A percentile compares a stretch with the other conserved stretches of the same genome.
Evolutionary conservation across 2,329 filamentous ascomycete species (phyloP).

Genomic region (Cladophialophora bantiana): DNA sequence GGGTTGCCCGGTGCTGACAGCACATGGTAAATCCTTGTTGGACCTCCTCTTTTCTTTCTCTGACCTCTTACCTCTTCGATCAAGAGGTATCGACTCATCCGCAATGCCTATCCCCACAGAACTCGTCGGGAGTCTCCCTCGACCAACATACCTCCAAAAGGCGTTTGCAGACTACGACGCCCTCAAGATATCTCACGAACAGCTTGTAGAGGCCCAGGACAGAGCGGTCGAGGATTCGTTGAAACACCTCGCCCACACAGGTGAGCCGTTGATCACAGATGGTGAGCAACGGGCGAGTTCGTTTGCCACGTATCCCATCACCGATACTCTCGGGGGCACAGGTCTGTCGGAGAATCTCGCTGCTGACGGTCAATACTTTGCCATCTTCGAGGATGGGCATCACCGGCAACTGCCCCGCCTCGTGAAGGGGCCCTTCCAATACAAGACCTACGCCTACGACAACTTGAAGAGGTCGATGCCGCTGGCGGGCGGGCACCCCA

Average conservation of each 20-base stretch:
- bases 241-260: conserved; percentile 41
- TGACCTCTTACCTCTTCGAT: neutral
- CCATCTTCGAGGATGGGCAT: conserved; percentile 20
- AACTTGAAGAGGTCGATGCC: conserved; percentile 42
- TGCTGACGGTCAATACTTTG: conserved; percentile 45
- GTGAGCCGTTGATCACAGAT: conserved; percentile 43
- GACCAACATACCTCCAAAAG: conserved; percentile 26
- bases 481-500: conserved; percentile 42
- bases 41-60: too few relatives aligned
- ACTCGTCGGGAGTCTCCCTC: conserved; percentile 36
- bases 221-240: conserved; percentile 45
- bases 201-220: conserved; percentile 43
- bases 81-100: neutral
- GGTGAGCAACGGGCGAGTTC: conserved; percentile 45
- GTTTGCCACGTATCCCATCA: conserved; percentile 46
- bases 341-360: conserved; percentile 43
- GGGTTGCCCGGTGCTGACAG: too few relatives aligned
- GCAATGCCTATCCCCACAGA: conserved; percentile 36
- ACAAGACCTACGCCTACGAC: conserved; percentile 46
- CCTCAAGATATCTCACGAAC: conserved; percentile 38
- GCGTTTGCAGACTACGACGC: conserved; percentile 42
- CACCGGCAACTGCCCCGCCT: conserved; percentile 22
- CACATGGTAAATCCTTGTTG: too few relatives aligned
- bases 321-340: conserved; percentile 44
- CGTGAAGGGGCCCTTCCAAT: conserved; percentile 22